A percentile compares a stretch with the other conserved stretches of the same genome.
Evolutionary conservation across 2,329 filamentous ascomycete species (phyloP).

Genomic region (Fusarium palustre): DNA sequence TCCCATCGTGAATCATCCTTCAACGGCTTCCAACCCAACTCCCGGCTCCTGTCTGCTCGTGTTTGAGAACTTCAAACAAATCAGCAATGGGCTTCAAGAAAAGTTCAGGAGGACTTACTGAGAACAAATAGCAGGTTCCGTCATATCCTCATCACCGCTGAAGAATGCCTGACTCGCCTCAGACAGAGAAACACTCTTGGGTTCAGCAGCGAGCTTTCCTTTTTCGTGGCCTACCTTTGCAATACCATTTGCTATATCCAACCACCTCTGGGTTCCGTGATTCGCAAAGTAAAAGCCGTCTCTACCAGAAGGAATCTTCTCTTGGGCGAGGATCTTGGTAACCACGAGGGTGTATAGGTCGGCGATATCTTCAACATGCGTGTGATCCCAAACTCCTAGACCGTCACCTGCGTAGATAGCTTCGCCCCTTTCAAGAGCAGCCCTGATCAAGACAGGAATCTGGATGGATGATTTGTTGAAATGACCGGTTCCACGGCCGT

Average conservation of each 20-base stretch:
- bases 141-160: constrained; percentile 3
- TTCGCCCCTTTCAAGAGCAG: background rate
- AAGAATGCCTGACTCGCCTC: constrained; percentile 7
- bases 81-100: fast-evolving
- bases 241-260: constrained; percentile 6
- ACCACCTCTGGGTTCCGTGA: background rate
- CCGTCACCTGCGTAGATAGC: constrained; percentile 6
- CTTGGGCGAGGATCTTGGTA: background rate
- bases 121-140: constrained; percentile 10
- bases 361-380: constrained; percentile 9
- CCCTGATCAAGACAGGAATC: background rate
- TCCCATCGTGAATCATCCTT: constrained; percentile 10
- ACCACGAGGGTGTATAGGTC: background rate
- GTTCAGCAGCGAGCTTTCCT: background rate
- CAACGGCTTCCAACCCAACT: constrained; percentile 3
- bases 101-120: background rate
- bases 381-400: background rate
- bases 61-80: background rate
- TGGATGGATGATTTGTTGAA: constrained; percentile 19
- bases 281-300: constrained; percentile 10
- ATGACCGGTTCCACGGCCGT: constrained; percentile 1
- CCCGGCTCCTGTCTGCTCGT: background rate
- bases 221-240: constrained; percentile 1
- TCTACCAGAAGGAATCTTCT: background rate
- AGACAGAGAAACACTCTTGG: background rate